Base-by-base conservation (phyloP, 257 asterid species). In the Rubia yunnanensis region DNA sequence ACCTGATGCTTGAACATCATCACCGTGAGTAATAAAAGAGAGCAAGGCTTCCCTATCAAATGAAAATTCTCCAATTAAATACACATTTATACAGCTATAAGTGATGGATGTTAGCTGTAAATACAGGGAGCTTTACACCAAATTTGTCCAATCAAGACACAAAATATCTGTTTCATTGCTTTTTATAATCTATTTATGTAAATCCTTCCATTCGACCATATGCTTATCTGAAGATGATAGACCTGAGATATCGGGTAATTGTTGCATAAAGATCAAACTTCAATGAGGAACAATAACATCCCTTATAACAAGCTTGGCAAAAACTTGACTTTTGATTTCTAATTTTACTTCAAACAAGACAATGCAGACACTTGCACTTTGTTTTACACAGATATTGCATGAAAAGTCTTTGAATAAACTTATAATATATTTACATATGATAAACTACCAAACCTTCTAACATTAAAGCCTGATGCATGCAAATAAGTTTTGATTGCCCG, bases 1-100 rank as follows among this genome's bases (percentile, higher is more conserved):
- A 76, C 99, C 96, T 20, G 88, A 87, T 67, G 85, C 99, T 76
- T 84, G 91, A 68, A 86, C 81, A 82, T 88, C 96, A 77, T 89
- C 84, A 64, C 99, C 99, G 50, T 66, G 69, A 67, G 82, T 78
- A 74, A 92, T 74, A 80, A 84, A 88, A 78, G 95, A 84, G 78
- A 92, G 95, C 83, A 92, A 81, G 66, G 96, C 85, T 70, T 88
- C 96, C 90, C 99, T 92, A 78, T 67, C 70, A 68, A 18, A 53
- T 27, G 59, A 63, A 20, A n/a, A 57, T 18, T 34, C n/a, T 22
- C 22, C 10, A 20, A 64, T 31, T 23, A 10, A 49, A 32, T 27
- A 5, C 4, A 44, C n/a, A 24, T 10, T 44, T 44, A 6, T 22
- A 63, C 36, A 62, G 35, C 44, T 39, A 27, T 11, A 7, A 61